Evolutionary conservation across 345 rosid species (phyloP).

Genomic region (Laguncularia racemosa): DNA sequence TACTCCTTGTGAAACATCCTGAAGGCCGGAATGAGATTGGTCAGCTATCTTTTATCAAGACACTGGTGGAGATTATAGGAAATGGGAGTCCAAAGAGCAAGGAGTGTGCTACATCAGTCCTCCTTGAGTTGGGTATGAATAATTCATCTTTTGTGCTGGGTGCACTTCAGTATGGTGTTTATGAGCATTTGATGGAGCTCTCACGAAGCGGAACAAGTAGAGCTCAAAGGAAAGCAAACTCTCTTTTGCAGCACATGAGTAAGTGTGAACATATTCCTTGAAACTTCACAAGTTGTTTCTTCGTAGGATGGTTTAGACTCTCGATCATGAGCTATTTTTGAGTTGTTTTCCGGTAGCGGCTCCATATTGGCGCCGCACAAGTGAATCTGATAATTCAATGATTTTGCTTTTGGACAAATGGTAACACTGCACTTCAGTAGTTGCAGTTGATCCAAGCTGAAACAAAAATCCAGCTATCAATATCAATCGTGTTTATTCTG

Average conservation of each 20-base stretch:
- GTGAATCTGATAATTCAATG: too few species aligned
- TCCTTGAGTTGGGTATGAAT: slow-evolving; percentile 39
- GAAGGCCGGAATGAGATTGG: slow-evolving; percentile 34
- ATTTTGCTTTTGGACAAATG: too few species aligned
- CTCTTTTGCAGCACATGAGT: slow-evolving; percentile 49
- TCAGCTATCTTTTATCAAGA: slow-evolving; percentile 29
- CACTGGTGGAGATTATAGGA: slow-evolving; percentile 40
- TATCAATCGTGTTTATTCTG: too few species aligned
- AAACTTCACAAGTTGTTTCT: background rate
- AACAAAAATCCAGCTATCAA: too few species aligned
- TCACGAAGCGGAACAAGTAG: slow-evolving; percentile 42
- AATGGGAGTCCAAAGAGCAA: slow-evolving; percentile 56
- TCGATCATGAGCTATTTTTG: too few species aligned
- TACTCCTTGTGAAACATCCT: slow-evolving; percentile 39
- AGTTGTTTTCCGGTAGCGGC: too few species aligned
- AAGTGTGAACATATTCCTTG: slow-evolving; percentile 51
- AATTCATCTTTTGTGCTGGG: slow-evolving; percentile 32
- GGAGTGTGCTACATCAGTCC: slow-evolving; percentile 51
- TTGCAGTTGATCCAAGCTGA: too few species aligned
- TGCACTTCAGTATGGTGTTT: slow-evolving; percentile 53
- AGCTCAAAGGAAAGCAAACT: slow-evolving; percentile 57
- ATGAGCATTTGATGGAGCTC: slow-evolving; percentile 38
- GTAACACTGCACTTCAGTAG: too few species aligned
- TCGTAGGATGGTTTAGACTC: too few species aligned
- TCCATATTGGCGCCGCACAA: too few species aligned